These are phyloP conservation scores for Penicillium expansum DNA, from an alignment of 2,329 filamentous ascomycete genomes.

Conservation along the genomic window DNA sequence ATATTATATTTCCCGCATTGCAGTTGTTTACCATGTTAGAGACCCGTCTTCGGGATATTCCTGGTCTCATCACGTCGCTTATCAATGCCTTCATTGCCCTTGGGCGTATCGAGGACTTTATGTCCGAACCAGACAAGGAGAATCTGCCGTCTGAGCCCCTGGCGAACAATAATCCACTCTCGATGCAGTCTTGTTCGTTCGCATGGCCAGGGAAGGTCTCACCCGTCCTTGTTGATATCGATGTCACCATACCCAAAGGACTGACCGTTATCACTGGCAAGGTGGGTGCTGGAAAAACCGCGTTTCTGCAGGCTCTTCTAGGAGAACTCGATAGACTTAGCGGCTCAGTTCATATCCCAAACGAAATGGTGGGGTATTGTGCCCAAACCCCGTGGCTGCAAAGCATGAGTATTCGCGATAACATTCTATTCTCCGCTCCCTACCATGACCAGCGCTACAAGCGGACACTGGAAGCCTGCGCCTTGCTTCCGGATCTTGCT, in stretches of 20 bases:
- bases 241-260: constrained; percentile 54
- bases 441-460: constrained; percentile 69
- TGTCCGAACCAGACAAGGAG: constrained; percentile 80
- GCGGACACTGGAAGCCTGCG: constrained; percentile 65
- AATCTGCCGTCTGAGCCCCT: constrained; percentile 49
- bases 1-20: constrained; percentile 82
- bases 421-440: constrained; percentile 62
- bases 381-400: constrained; percentile 66
- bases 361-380: constrained; percentile 62
- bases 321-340: constrained; percentile 56
- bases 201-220: constrained; percentile 70
- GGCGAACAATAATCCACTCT: constrained; percentile 30
- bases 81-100: constrained; percentile 83
- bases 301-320: constrained; percentile 57
- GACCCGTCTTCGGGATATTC: constrained; percentile 69
- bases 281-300: constrained; percentile 63
- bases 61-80: constrained; percentile 69
- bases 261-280: constrained; percentile 63
- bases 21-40: constrained; percentile 77
- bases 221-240: constrained; percentile 55
- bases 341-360: constrained; percentile 53
- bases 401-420: constrained; percentile 67
- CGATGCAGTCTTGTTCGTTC: constrained; percentile 66
- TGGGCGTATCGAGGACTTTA: constrained; percentile 78
- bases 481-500: constrained; percentile 59